phyloP scores from a whole-genome alignment of 148 eudicot species.

The Diospyros kaki region DNA sequence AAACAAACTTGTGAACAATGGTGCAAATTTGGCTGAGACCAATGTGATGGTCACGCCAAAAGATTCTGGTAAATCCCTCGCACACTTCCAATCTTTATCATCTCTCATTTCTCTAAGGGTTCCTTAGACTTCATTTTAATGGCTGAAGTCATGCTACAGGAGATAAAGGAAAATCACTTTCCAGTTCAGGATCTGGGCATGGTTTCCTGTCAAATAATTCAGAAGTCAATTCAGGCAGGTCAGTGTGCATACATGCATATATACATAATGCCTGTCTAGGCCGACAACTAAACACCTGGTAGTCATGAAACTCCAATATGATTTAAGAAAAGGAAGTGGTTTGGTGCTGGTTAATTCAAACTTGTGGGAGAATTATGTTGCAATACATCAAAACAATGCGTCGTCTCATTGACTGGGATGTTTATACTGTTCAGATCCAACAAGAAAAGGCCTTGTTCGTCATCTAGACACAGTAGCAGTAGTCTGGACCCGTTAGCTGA shows the following conservation, averaged over 20 bases:
- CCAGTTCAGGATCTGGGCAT: slow-evolving; percentile 57
- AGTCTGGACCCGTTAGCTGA: slow-evolving; percentile 73
- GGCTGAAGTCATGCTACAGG: slow-evolving; percentile 27
- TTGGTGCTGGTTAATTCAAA: too few species aligned
- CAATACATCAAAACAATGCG: neutral
- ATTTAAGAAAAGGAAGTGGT: neutral
- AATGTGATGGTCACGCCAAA: slow-evolving; percentile 42
- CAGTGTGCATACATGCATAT: slow-evolving; percentile 19
- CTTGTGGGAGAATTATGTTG: neutral
- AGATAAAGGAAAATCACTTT: slow-evolving; percentile 42
- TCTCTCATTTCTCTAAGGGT: neutral
- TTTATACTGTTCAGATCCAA: slow-evolving; percentile 33
- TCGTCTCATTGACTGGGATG: neutral
- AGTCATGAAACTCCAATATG: neutral
- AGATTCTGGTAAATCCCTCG: slow-evolving; percentile 43
- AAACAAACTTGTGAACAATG: slow-evolving; percentile 21
- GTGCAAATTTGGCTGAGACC: slow-evolving; percentile 23
- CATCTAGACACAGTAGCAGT: slow-evolving; percentile 42
- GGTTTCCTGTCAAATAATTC: slow-evolving; percentile 41
- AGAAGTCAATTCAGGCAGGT: slow-evolving; percentile 64
- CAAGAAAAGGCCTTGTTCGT: slow-evolving; percentile 63
- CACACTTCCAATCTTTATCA: neutral
- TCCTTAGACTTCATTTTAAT: neutral
- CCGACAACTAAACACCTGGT: too few species aligned
- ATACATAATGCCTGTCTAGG: too few species aligned